phyloP scores from a whole-genome alignment of 148 eudicot genomes.

The Cornus kousa region DNA sequence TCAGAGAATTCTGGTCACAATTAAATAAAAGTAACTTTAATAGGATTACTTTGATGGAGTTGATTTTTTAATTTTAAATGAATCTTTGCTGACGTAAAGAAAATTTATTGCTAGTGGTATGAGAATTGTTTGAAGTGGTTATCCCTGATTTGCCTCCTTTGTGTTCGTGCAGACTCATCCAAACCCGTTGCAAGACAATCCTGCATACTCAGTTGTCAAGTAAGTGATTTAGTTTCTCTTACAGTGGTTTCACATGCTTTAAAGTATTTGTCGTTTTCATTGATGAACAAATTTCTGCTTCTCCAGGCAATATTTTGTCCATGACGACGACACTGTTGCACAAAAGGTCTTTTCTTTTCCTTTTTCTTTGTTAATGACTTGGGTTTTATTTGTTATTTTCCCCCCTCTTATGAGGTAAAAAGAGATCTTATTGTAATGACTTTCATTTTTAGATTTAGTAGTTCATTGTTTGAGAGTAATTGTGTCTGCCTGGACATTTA shows the following conservation, averaged over 20 bases:
- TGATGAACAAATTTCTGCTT: slow-evolving; percentile 4
- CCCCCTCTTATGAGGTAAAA: not conserved
- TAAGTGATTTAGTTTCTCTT: slow-evolving; percentile 32
- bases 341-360: slow-evolving; percentile 47
- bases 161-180: slow-evolving; percentile 49
- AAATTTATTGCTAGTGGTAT: no score
- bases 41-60: no score
- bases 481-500: slow-evolving; percentile 4
- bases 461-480: slow-evolving; percentile 4
- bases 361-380: not conserved
- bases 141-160: slow-evolving; percentile 2
- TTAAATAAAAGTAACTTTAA: no score
- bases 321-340: slow-evolving; percentile 70
- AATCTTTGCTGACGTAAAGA: no score
- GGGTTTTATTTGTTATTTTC: not conserved
- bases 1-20: no score
- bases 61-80: no score
- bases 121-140: not conserved
- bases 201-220: slow-evolving; percentile 74
- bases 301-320: slow-evolving; percentile 81
- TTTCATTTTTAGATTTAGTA: not conserved
- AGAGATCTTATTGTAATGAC: not conserved
- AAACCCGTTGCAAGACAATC: slow-evolving; percentile 79
- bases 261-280: not conserved
- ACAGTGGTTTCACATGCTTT: not conserved